phyloP scores from a whole-genome alignment of 2,329 filamentous ascomycete species.

The Helminthosporium solani region DNA sequence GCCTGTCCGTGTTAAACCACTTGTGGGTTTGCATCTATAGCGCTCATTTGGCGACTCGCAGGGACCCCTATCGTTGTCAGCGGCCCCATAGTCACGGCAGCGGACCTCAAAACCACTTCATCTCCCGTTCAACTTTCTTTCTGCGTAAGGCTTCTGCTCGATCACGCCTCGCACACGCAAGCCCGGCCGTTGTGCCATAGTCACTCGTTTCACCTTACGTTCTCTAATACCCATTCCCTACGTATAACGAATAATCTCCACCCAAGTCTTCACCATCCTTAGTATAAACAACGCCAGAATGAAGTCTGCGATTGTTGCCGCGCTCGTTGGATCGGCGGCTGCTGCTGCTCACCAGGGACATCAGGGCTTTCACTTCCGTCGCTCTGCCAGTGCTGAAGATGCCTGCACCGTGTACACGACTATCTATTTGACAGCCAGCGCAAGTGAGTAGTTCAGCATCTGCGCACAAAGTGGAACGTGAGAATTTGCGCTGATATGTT shows the following conservation, averaged over 20 bases:
- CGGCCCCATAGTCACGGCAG: slow-evolving; percentile 18
- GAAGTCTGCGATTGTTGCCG: slow-evolving; percentile 70
- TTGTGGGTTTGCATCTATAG: slow-evolving; percentile 23
- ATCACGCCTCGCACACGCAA: slow-evolving; percentile 35
- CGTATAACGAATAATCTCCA: slow-evolving; percentile 43
- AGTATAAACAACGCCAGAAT: slow-evolving; percentile 56
- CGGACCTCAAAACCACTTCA: slow-evolving; percentile 32
- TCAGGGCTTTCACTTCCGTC: slow-evolving; percentile 57
- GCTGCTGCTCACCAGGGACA: slow-evolving; percentile 66
- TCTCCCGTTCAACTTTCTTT: slow-evolving; percentile 25
- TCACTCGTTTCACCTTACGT: slow-evolving; percentile 32
- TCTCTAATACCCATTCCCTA: slow-evolving; percentile 20
- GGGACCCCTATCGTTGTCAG: slow-evolving; percentile 32
- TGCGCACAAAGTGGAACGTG: not conserved
- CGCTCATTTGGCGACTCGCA: slow-evolving; percentile 23
- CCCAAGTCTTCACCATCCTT: slow-evolving; percentile 9
- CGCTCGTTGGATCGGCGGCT: slow-evolving; percentile 57
- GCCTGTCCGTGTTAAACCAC: slow-evolving; percentile 19
- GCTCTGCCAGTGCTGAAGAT: slow-evolving; percentile 54
- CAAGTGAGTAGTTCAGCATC: slow-evolving; percentile 45
- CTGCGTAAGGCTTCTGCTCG: slow-evolving; percentile 36
- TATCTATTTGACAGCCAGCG: slow-evolving; percentile 34
- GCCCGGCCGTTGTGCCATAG: slow-evolving; percentile 37
- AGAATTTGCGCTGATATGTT: not conserved
- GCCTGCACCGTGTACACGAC: slow-evolving; percentile 62